Conservation (phyloP, 495 filamentous ascomycete species). For the Penicillium subrubescens region DNA sequence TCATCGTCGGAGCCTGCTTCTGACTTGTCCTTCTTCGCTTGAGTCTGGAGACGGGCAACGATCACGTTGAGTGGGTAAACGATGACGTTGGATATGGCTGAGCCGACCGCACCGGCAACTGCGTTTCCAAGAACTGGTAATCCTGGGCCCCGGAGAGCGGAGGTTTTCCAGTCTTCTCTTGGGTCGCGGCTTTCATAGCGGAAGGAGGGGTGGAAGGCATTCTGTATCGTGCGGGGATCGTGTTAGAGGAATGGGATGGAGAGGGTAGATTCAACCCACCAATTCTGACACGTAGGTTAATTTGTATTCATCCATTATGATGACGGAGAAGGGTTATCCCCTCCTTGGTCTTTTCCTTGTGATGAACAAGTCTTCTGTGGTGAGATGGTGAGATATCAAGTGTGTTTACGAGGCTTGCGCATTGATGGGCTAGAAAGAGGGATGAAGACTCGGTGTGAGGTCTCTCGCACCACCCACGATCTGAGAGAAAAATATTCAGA, state of each 20-base stretch:
- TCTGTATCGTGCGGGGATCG: conserved; percentile 32
- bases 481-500: not conserved
- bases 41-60: conserved; percentile 81
- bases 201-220: conserved; percentile 54
- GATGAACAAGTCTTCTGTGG: not conserved
- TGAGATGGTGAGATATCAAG: conserved; percentile 2
- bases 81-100: conserved; percentile 75
- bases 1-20: conserved; percentile 41
- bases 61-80: conserved; percentile 87
- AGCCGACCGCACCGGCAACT: conserved; percentile 74
- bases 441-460: not conserved
- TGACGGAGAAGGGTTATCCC: not conserved
- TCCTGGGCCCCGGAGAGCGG: conserved; percentile 48
- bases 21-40: conserved; percentile 54
- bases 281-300: conserved; percentile 37
- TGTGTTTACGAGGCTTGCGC: not conserved
- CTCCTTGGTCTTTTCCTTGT: not conserved
- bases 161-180: conserved; percentile 37
- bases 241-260: conserved; percentile 1
- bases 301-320: conserved; percentile 37
- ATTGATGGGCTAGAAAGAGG: not conserved
- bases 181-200: conserved; percentile 42
- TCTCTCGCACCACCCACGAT: not conserved
- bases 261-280: conserved; percentile 18
- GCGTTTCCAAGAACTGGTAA: conserved; percentile 91